Percentiles rank a stretch among this genome's conserved stretches.
Evolutionary conservation across 352 stramenopile species (phyloP).

Genomic region (Phytophthora cryptogea): DNA sequence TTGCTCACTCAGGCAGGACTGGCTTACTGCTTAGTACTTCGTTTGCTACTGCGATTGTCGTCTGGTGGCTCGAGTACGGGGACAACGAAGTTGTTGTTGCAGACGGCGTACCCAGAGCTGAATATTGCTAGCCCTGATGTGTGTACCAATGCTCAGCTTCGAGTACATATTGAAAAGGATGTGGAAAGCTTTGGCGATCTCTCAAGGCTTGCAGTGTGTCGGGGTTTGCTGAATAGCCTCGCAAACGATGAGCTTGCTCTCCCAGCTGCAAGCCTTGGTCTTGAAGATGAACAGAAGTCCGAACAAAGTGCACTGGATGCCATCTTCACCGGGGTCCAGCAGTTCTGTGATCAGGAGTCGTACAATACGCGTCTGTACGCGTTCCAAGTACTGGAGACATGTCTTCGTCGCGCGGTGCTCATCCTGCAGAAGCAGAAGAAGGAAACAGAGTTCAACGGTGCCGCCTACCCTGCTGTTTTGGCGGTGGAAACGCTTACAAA

Average conservation of each 20-base stretch:
- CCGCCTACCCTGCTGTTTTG: slow-evolving; percentile 16
- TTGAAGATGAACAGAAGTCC: slow-evolving; percentile 9
- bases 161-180: slow-evolving; percentile 43
- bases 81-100: slow-evolving; percentile 40
- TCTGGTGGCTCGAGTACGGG: slow-evolving; percentile 4
- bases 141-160: slow-evolving; percentile 17
- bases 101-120: slow-evolving; percentile 43
- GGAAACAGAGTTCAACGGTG: not conserved
- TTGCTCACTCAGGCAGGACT: slow-evolving; percentile 77
- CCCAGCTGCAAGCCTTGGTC: slow-evolving; percentile 9
- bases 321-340: slow-evolving; percentile 58
- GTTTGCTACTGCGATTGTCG: slow-evolving; percentile 52
- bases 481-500: slow-evolving; percentile 43
- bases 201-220: slow-evolving; percentile 65
- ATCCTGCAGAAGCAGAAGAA: slow-evolving; percentile 50
- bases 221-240: slow-evolving; percentile 73
- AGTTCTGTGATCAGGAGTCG: slow-evolving; percentile 57
- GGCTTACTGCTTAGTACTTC: slow-evolving; percentile 69
- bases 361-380: slow-evolving; percentile 78
- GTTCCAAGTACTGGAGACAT: slow-evolving; percentile 83
- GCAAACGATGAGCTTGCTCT: slow-evolving; percentile 52
- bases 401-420: slow-evolving; percentile 61
- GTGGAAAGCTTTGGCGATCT: slow-evolving; percentile 50
- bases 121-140: slow-evolving; percentile 17
- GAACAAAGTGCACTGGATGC: slow-evolving; percentile 49